phyloP scores from a whole-genome alignment of 805 yeast species.

The Myxozyma neotropica region DNA sequence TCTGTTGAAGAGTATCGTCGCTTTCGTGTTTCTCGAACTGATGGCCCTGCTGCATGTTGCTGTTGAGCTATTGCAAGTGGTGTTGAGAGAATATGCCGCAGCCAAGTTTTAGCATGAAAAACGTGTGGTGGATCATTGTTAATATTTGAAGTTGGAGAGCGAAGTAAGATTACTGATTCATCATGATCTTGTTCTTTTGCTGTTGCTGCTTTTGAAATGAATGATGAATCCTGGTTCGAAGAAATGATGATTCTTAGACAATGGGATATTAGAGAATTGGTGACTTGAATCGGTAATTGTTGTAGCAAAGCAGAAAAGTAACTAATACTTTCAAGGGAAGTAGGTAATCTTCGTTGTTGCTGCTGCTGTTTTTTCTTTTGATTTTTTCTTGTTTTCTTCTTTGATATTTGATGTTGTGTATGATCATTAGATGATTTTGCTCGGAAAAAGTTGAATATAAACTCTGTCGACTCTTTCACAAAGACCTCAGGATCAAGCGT shows the following conservation, averaged over 20 bases:
- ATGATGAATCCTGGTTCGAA: not conserved
- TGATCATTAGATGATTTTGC: not conserved
- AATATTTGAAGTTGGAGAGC: not conserved
- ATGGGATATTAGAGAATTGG: not conserved
- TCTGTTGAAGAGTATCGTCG: not conserved
- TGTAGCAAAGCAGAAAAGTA: slow-evolving; percentile 5
- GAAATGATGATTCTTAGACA: not conserved
- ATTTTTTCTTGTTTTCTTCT: not conserved
- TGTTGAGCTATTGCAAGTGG: no score
- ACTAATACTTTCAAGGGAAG: not conserved
- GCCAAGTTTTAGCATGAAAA: slow-evolving; percentile 13
- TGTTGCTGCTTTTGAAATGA: not conserved
- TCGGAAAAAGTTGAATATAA: not conserved
- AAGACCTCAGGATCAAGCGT: not conserved
- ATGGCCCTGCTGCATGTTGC: no score
- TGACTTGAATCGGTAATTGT: not conserved
- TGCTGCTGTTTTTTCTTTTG: no score
- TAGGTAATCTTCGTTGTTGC: not conserved
- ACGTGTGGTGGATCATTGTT: not conserved
- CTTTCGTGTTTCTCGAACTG: not conserved
- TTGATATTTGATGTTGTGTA: not conserved
- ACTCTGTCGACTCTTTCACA: not conserved
- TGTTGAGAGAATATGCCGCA: slow-evolving; percentile 17
- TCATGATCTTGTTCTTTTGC: not conserved
- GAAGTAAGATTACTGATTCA: not conserved